A percentile compares a stretch with the other conserved stretches of the same genome.
Conservation (phyloP, 2,329 filamentous ascomycete species). For the Fusarium concolor region DNA sequence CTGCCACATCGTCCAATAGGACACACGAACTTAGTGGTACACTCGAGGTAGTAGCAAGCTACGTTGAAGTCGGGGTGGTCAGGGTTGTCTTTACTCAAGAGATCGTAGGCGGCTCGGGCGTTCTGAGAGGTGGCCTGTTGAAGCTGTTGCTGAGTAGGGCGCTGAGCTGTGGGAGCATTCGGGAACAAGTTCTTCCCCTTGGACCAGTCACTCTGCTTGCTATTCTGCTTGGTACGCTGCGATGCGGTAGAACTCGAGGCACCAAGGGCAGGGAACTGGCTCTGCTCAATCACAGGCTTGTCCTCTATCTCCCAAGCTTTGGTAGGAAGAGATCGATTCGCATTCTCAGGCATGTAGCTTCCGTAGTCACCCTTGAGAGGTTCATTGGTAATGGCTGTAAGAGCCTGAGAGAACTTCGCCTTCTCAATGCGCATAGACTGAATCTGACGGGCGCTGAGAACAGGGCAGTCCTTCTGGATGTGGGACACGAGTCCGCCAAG, state of each 20-base stretch:
- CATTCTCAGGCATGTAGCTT: constrained; percentile 41
- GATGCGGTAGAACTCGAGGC: background rate
- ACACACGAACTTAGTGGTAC: constrained; percentile 62
- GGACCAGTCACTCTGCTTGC: constrained; percentile 29
- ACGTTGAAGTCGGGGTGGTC: constrained; percentile 59
- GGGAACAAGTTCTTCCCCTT: constrained; percentile 41
- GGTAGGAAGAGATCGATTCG: background rate
- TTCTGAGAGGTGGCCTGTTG: constrained; percentile 24
- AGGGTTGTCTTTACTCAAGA: constrained; percentile 57
- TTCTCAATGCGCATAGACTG: constrained; percentile 53
- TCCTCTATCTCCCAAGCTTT: background rate
- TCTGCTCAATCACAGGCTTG: constrained; percentile 5
- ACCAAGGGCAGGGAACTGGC: constrained; percentile 34
- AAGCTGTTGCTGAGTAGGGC: constrained; percentile 37
- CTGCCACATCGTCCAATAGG: constrained; percentile 64
- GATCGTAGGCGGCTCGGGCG: constrained; percentile 15
- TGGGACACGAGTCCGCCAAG: constrained; percentile 57
- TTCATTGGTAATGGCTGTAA: constrained; percentile 45
- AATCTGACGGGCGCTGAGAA: constrained; percentile 51
- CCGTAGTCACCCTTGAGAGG: constrained; percentile 47
- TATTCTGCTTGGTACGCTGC: constrained; percentile 5
- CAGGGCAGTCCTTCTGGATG: constrained; percentile 57
- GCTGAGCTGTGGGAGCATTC: constrained; percentile 35
- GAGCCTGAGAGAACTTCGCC: constrained; percentile 50
- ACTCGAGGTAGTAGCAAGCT: constrained; percentile 58